A percentile compares a stretch with the other conserved stretches of the same genome.
phyloP scores from a whole-genome alignment of 805 yeast genomes.

The Crinitomyces ghanaensis region DNA sequence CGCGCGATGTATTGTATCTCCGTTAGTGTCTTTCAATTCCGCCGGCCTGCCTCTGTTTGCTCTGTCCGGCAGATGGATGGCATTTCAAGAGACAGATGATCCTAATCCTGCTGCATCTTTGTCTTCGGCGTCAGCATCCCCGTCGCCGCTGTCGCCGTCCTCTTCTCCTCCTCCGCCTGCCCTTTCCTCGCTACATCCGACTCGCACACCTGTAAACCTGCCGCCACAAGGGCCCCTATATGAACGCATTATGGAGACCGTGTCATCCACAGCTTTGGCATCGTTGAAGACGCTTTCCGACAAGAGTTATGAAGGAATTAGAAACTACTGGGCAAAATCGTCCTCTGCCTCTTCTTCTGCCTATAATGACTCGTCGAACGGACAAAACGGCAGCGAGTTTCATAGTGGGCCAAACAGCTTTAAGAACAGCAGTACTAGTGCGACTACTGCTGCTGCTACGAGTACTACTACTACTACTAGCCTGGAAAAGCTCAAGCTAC shows the following conservation, averaged over 20 bases:
- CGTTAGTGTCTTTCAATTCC: too few species aligned
- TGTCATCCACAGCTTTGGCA: conserved; percentile 43
- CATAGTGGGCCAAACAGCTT: too few species aligned
- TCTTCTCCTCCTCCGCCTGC: too few species aligned
- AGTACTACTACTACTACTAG: background rate
- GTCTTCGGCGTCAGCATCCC: conserved; percentile 8
- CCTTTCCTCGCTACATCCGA: conserved; percentile 3
- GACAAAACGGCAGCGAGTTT: background rate
- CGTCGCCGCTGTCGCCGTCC: conserved; percentile 2
- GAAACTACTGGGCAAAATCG: conserved; percentile 16
- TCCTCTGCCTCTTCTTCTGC: background rate
- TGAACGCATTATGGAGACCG: conserved; percentile 34
- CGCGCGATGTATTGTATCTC: too few species aligned
- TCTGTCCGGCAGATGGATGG: conserved; percentile 39
- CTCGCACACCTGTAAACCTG: conserved; percentile 33
- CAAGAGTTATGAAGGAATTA: conserved; percentile 35
- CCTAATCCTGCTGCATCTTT: background rate
- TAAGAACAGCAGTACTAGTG: conserved; percentile 3
- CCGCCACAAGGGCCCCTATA: conserved; percentile 38
- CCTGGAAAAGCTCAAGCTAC: conserved; percentile 1
- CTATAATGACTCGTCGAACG: conserved; percentile 2
- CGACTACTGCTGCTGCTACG: conserved; percentile 3
- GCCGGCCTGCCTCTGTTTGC: conserved; percentile 45
- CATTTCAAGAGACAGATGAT: conserved; percentile 20
- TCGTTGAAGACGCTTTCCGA: conserved; percentile 38